Percentiles rank a stretch among this genome's conserved stretches.
These are phyloP conservation scores for Rhododendron ferrugineum DNA, from an alignment of 148 eudicot species.

Conservation along the genomic window DNA sequence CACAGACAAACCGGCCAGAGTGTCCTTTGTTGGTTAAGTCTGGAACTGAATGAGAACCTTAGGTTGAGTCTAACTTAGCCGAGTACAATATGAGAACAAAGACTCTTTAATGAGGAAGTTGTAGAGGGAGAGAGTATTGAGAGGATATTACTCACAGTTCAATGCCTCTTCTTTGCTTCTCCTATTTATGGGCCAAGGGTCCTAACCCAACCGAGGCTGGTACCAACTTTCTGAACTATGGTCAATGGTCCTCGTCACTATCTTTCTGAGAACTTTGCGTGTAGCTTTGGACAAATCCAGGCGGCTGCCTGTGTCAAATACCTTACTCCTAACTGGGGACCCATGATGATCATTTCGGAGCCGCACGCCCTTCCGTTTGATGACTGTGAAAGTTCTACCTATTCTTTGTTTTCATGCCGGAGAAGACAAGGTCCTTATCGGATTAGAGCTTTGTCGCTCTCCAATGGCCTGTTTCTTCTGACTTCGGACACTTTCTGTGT, in stretches of 20 bases:
- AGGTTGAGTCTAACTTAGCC: neutral
- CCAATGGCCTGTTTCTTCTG: neutral
- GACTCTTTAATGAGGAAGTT: neutral
- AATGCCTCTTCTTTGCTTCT: neutral
- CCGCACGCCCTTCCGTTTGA: neutral
- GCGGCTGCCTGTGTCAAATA: neutral
- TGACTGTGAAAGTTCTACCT: neutral
- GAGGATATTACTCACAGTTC: neutral
- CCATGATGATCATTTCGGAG: neutral
- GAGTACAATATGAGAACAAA: neutral
- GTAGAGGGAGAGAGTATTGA: neutral
- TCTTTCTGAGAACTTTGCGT: neutral
- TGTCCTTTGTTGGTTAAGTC: neutral
- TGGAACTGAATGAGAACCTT: neutral
- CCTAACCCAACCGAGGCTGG: neutral
- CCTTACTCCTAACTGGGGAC: neutral
- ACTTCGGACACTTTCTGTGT: neutral
- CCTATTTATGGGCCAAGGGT: neutral
- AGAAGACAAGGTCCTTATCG: neutral
- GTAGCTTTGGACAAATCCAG: neutral
- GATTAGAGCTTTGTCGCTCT: neutral
- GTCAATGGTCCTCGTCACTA: neutral
- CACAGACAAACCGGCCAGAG: neutral
- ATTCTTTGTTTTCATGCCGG: neutral
- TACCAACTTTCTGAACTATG: neutral